Percentiles rank a stretch among this genome's conserved stretches.
Conservation (phyloP, 805 yeast species). For the Spathaspora girioi region DNA sequence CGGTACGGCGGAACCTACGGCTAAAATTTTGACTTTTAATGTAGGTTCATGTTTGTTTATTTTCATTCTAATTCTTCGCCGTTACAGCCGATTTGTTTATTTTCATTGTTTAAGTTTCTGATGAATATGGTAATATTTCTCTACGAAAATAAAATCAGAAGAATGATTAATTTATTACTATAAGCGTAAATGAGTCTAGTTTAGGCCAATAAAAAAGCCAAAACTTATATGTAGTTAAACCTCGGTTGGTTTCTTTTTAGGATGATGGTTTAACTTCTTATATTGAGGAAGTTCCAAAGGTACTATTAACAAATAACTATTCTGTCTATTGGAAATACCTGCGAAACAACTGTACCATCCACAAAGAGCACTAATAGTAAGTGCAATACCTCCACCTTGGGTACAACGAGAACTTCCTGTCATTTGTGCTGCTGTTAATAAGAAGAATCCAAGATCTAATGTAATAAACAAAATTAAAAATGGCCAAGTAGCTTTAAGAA, state of each 20-base stretch:
- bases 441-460: constrained; percentile 52
- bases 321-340: constrained; percentile 54
- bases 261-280: background rate
- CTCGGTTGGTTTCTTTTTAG: background rate
- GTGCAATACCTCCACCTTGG: constrained; percentile 60
- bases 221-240: background rate
- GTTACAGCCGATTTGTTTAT: no score
- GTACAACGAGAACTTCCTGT: constrained; percentile 35
- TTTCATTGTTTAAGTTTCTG: no score
- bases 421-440: constrained; percentile 51
- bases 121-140: background rate
- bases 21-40: background rate
- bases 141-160: no score
- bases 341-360: constrained; percentile 64
- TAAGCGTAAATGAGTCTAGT: background rate
- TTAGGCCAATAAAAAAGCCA: background rate
- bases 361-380: constrained; percentile 48
- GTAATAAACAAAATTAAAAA: constrained; percentile 55
- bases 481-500: constrained; percentile 62
- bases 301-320: constrained; percentile 47
- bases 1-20: no score
- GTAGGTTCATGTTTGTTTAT: no score
- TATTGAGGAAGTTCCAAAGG: background rate
- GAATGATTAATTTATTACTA: background rate
- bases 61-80: no score